Conservation (phyloP, 2,329 filamentous ascomycete species). For the Chaetomiaceae sp. region DNA sequence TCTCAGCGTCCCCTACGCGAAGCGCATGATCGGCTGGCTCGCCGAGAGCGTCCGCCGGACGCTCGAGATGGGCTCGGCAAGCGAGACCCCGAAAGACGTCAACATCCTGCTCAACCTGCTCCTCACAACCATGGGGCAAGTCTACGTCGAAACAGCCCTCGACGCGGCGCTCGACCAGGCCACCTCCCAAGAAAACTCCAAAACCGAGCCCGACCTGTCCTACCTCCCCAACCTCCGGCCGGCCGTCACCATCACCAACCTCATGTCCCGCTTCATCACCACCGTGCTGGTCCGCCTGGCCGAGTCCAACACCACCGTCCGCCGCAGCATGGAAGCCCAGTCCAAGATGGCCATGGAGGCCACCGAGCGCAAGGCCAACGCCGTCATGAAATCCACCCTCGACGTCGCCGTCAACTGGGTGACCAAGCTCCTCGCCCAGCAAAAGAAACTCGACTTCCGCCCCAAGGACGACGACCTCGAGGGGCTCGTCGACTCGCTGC, state of each 20-base stretch:
- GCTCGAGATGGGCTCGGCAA: constrained; percentile 80
- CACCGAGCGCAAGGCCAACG: constrained; percentile 78
- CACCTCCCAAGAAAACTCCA: constrained; percentile 69
- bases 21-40: constrained; percentile 96
- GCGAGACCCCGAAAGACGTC: constrained; percentile 91
- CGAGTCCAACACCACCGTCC: constrained; percentile 82
- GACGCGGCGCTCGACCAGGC: constrained; percentile 71
- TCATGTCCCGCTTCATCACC: constrained; percentile 89
- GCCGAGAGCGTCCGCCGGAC: constrained; percentile 90
- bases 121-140: constrained; percentile 80
- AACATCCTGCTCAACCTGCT: constrained; percentile 78
- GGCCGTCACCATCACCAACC: constrained; percentile 81
- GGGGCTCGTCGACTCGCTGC: constrained; percentile 64
- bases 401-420: constrained; percentile 74
- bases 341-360: constrained; percentile 67
- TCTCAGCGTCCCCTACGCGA: constrained; percentile 80
- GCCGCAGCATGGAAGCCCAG: constrained; percentile 83
- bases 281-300: constrained; percentile 88
- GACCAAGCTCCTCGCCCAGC: constrained; percentile 63
- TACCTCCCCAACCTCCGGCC: constrained; percentile 77
- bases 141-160: constrained; percentile 64
- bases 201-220: constrained; percentile 79
- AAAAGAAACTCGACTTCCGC: constrained; percentile 86
- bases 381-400: constrained; percentile 52
- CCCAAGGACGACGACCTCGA: constrained; percentile 73